phyloP scores from a whole-genome alignment of 108 stramenopile genomes.

The Cyclostephanos tholiformis region DNA sequence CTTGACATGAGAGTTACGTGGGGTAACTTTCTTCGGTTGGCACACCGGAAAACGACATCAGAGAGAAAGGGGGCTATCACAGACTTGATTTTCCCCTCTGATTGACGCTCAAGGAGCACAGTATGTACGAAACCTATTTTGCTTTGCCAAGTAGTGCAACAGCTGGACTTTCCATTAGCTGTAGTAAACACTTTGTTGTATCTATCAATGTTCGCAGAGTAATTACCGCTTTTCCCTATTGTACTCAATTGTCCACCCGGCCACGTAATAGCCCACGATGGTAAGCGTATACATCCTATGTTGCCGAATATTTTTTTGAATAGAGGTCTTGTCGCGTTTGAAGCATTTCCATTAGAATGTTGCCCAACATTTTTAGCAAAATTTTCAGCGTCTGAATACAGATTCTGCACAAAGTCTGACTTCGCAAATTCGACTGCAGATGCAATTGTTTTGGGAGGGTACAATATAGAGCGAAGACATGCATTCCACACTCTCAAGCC shows the following conservation, averaged over 20 bases:
- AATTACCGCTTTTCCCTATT: slow-evolving; percentile 56
- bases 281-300: slow-evolving; percentile 28
- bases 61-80: slow-evolving; percentile 19
- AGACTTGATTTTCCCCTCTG: slow-evolving; percentile 11
- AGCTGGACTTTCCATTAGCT: not conserved
- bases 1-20: slow-evolving; percentile 1
- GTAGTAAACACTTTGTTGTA: slow-evolving; percentile 50
- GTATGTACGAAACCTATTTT: slow-evolving; percentile 33
- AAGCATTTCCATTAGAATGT: not conserved
- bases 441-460: slow-evolving; percentile 49
- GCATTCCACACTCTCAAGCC: slow-evolving; percentile 55
- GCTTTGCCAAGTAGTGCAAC: not conserved
- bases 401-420: slow-evolving; percentile 30
- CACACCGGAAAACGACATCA: slow-evolving; percentile 12
- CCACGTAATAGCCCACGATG: slow-evolving; percentile 70
- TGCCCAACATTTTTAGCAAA: slow-evolving; percentile 13
- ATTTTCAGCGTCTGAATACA: slow-evolving; percentile 46
- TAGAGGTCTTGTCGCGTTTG: not conserved
- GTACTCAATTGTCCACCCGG: slow-evolving; percentile 63
- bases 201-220: slow-evolving; percentile 42
- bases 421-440: slow-evolving; percentile 52
- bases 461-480: slow-evolving; percentile 45
- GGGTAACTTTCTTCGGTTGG: slow-evolving; percentile 12
- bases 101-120: slow-evolving; percentile 30
- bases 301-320: not conserved